A percentile compares a stretch with the other conserved stretches of the same genome.
These are phyloP conservation scores for Cucurbitaria berberidis DNA, from an alignment of 2,329 filamentous ascomycete genomes.

Conservation along the genomic window DNA sequence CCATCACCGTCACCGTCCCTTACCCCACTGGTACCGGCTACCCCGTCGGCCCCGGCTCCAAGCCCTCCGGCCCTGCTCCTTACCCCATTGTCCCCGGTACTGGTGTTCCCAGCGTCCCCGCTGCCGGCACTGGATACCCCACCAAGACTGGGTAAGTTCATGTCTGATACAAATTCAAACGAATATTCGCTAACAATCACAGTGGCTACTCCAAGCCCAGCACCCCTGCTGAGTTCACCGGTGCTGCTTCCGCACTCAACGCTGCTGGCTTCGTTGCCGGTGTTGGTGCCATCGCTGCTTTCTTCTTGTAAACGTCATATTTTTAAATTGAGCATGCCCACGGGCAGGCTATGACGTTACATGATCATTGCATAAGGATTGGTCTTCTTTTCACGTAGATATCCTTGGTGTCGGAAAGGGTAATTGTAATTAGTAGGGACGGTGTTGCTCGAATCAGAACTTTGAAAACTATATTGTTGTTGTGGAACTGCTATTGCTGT, in stretches of 20 bases:
- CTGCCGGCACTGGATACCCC: slow-evolving; percentile 38
- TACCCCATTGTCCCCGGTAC: slow-evolving; percentile 23
- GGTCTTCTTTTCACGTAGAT: slow-evolving; percentile 30
- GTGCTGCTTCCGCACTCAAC: slow-evolving; percentile 46
- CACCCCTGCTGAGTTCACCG: slow-evolving; percentile 45
- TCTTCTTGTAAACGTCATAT: slow-evolving; percentile 52
- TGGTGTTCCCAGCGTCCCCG: slow-evolving; percentile 26
- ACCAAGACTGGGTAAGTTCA: slow-evolving; percentile 42
- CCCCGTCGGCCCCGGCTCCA: slow-evolving; percentile 1
- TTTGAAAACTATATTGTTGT: slow-evolving; percentile 24
- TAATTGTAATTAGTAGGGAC: slow-evolving; percentile 38
- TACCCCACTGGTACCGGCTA: slow-evolving; percentile 21
- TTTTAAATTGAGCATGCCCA: slow-evolving; percentile 38
- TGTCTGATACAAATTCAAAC: not conserved
- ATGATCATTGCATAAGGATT: slow-evolving; percentile 38
- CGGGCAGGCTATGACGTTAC: slow-evolving; percentile 49
- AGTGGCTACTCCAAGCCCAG: slow-evolving; percentile 41
- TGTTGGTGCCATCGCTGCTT: slow-evolving; percentile 51
- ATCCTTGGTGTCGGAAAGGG: slow-evolving; percentile 34
- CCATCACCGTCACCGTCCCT: slow-evolving; percentile 51
- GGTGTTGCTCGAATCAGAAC: slow-evolving; percentile 28
- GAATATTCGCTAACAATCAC: slow-evolving; percentile 14
- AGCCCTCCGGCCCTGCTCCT: slow-evolving; percentile 16
- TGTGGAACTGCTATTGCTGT: not conserved
- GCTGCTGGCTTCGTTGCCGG: slow-evolving; percentile 48